These are phyloP conservation scores for Phytophthora meadii DNA, from an alignment of 352 stramenopile species.

Conservation along the genomic window DNA sequence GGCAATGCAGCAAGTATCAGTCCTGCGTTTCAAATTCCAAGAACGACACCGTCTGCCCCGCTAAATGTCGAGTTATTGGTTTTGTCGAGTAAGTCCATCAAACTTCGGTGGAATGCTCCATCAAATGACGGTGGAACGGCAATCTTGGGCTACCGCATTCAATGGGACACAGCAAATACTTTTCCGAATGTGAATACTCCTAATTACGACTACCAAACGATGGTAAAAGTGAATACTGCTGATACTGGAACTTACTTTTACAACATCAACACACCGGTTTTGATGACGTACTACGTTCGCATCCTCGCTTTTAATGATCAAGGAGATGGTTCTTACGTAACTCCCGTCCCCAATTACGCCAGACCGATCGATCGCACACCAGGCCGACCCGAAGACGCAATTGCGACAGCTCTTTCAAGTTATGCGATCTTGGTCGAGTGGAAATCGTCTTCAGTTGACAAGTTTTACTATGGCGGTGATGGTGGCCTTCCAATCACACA, in stretches of 20 bases:
- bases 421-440: conserved; percentile 93
- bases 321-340: conserved; percentile 58
- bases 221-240: conserved; percentile 47
- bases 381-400: conserved; percentile 65
- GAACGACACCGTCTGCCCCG: conserved; percentile 49
- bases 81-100: conserved; percentile 73
- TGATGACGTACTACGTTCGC: conserved; percentile 87
- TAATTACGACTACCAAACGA: conserved; percentile 67
- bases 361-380: conserved; percentile 77
- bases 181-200: conserved; percentile 84
- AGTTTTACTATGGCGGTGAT: conserved; percentile 91
- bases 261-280: conserved; percentile 84
- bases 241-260: conserved; percentile 84
- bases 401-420: conserved; percentile 81
- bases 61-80: conserved; percentile 55
- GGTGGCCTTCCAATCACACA: conserved; percentile 93
- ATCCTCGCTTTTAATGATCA: conserved; percentile 94
- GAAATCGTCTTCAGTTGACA: conserved; percentile 80
- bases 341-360: conserved; percentile 56
- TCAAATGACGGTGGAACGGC: conserved; percentile 66
- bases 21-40: conserved; percentile 63
- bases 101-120: conserved; percentile 81
- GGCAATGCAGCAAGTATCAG: conserved; percentile 56
- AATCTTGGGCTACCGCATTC: conserved; percentile 90
- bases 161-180: conserved; percentile 88